Conservation (phyloP, 2,329 filamentous ascomycete species). For the Pseudophaeomoniella oleicola region DNA sequence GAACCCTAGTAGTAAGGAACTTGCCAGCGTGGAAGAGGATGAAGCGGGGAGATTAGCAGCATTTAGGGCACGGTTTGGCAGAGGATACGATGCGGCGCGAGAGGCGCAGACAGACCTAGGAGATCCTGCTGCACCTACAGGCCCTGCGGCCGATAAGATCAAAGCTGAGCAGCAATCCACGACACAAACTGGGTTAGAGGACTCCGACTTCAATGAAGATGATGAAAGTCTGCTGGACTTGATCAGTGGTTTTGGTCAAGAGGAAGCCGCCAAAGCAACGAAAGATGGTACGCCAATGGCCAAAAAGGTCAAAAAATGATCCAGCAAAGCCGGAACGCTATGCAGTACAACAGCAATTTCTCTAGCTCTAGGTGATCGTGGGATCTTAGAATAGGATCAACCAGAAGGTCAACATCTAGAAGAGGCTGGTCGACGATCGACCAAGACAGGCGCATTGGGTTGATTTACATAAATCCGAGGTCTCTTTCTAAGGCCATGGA, state of each 20-base stretch:
- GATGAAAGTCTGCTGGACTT: constrained; percentile 44
- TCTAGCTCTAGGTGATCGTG: too few species aligned
- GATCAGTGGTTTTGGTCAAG: constrained; percentile 35
- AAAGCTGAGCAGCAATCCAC: constrained; percentile 10
- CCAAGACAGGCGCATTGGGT: too few species aligned
- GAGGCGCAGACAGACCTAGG: constrained; percentile 17
- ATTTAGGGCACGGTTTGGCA: constrained; percentile 73
- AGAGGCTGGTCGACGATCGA: too few species aligned
- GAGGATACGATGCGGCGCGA: constrained; percentile 57
- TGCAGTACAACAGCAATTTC: too few species aligned
- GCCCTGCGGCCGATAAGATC: background rate
- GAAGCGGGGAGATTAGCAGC: constrained; percentile 80
- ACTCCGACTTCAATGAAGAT: constrained; percentile 28
- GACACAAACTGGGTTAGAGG: constrained; percentile 29
- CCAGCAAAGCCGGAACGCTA: too few species aligned
- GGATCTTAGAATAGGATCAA: too few species aligned
- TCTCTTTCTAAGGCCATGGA: too few species aligned
- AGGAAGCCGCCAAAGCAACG: constrained; percentile 17
- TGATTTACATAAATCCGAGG: too few species aligned
- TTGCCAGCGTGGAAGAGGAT: constrained; percentile 84
- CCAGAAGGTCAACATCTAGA: too few species aligned
- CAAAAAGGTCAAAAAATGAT: background rate
- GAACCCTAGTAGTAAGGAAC: constrained; percentile 70
- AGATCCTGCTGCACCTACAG: constrained; percentile 11
- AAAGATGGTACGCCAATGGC: constrained; percentile 10